These are phyloP conservation scores for Aphanomyces stellatus DNA, from an alignment of 352 stramenopile species.

Conservation along the genomic window DNA sequence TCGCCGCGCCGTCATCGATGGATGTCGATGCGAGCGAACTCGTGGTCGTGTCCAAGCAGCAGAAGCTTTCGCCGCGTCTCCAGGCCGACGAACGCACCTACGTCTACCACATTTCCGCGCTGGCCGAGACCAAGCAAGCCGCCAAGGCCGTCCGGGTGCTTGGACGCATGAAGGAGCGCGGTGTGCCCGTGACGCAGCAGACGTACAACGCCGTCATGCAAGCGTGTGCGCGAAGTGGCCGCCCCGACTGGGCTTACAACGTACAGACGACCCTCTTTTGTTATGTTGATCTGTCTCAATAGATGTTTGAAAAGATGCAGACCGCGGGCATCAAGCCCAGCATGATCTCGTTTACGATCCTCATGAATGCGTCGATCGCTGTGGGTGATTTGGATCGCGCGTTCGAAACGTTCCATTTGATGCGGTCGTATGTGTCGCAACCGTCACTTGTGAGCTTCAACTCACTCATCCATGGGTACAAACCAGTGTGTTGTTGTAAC, in stretches of 20 bases:
- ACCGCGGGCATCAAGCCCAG: constrained; percentile 54
- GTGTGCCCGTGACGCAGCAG: constrained; percentile 40
- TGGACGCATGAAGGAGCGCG: constrained; percentile 71
- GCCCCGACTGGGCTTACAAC: constrained; percentile 71
- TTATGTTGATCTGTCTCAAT: not conserved
- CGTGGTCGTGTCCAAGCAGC: constrained; percentile 31
- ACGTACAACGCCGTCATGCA: constrained; percentile 81
- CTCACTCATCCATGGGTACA: constrained; percentile 58
- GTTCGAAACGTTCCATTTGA: constrained; percentile 79
- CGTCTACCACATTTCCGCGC: constrained; percentile 65
- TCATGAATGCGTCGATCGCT: constrained; percentile 70
- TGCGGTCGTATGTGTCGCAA: constrained; percentile 62
- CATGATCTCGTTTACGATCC: constrained; percentile 62
- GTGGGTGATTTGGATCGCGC: constrained; percentile 67
- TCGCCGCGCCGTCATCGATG: constrained; percentile 10
- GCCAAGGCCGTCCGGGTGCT: constrained; percentile 55
- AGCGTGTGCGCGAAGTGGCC: constrained; percentile 54
- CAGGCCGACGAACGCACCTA: constrained; percentile 53
- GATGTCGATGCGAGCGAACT: constrained; percentile 22
- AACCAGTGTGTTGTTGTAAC: not conserved
- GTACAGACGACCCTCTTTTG: not conserved
- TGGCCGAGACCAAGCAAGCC: constrained; percentile 33
- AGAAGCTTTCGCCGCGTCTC: constrained; percentile 40
- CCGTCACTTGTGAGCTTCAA: constrained; percentile 64
- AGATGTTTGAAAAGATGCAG: constrained; percentile 79